Base-by-base conservation (phyloP, 2,329 filamentous ascomycete genomes). In the Fusarium vanettenii region DNA sequence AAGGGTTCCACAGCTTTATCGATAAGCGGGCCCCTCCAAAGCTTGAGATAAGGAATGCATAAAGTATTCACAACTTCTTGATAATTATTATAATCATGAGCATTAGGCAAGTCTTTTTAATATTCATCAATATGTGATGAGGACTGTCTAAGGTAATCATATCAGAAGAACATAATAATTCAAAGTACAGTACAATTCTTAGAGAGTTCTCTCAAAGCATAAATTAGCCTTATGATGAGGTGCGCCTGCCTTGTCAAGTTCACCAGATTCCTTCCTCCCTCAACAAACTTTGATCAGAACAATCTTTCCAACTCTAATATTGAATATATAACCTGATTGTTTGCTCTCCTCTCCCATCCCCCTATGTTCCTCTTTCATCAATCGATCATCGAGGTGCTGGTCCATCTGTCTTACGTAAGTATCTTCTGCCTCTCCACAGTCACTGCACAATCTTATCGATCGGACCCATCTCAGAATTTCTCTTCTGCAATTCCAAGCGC, bases 1-100 rank as follows among this genome's bases (percentile, higher is more conserved):
- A 66, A 68, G 67, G 55, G 66, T 66, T 61, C 43, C 66, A 67
- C 55, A 60, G 70, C 70, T 66, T 76, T 78, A 79, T 79, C 78
- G 77, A 79, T 79, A 79, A 78, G 71, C 27, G 4, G 50, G 57
- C 64, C 66, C 39, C 66, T 65, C 37, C 13, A 56, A 43, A 11
- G 52, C 25, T 29, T 9, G 1, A 31, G 48, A 52, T 29, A 50
- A 48, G 22, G 25, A 16, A 27, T 48, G 48, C n/a, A 29, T 52
- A 29, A 29, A 52, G 29, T 25, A n/a, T 27, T 52, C 9, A 13
- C 2, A 52, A 29, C 48, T 29, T 52, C 11, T n/a, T 29, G 2
- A n/a, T 10, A 18, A n/a, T 52, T 10, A 29, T 27, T 11, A 29
- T 13, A 13, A 52, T 18, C 3, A 52, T n/a, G 25, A 25, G n/a